A percentile compares a stretch with the other conserved stretches of the same genome.
Conservation (phyloP, 139 green algal genomes). For the Tetraselmis striata region DNA sequence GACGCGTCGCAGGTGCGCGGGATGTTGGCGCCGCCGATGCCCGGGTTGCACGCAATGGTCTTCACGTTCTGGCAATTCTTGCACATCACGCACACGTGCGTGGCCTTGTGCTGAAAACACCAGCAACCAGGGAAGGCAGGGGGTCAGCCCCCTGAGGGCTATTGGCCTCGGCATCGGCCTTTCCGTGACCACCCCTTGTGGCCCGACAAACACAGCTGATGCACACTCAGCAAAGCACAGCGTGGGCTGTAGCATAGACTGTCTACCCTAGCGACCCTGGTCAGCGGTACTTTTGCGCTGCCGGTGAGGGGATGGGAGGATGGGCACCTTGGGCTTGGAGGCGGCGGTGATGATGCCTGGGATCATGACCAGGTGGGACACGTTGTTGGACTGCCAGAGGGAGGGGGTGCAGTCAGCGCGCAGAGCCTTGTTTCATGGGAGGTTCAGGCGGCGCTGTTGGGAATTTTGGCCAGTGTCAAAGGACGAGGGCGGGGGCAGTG, state of each 20-base stretch:
- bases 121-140: too few species aligned
- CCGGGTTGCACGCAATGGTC: slow-evolving; percentile 64
- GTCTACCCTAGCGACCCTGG: too few species aligned
- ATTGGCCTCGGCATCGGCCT: too few species aligned
- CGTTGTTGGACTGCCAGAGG: slow-evolving; percentile 60
- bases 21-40: slow-evolving; percentile 72
- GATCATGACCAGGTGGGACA: slow-evolving; percentile 89
- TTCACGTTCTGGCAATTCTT: slow-evolving; percentile 69
- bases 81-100: slow-evolving; percentile 81
- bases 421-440: neutral
- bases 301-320: neutral
- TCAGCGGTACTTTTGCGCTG: too few species aligned
- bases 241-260: too few species aligned
- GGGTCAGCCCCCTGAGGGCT: too few species aligned
- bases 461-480: too few species aligned
- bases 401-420: neutral
- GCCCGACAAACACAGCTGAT: too few species aligned
- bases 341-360: slow-evolving; percentile 92
- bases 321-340: slow-evolving; percentile 64
- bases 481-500: neutral
- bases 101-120: slow-evolving; percentile 88
- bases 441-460: neutral
- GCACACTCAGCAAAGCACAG: too few species aligned
- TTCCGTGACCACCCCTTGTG: too few species aligned
- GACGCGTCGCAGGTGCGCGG: slow-evolving; percentile 59